These are phyloP conservation scores for Boletus barrowsii DNA, from an alignment of 768 basidiomycete species.

Conservation along the genomic window DNA sequence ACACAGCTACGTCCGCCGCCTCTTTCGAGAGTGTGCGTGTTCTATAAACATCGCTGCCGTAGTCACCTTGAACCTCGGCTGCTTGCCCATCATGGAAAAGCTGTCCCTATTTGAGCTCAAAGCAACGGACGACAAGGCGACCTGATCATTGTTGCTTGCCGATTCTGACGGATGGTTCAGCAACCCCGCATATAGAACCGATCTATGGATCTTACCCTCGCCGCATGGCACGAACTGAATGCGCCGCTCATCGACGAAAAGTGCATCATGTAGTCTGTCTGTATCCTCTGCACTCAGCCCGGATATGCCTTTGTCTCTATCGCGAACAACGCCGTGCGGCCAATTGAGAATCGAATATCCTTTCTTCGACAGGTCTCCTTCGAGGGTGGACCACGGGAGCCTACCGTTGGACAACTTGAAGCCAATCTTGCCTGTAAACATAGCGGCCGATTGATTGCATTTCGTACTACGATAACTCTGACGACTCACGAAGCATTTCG, in stretches of 20 bases:
- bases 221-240: no score
- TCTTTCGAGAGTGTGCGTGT: not conserved
- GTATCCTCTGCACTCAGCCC: no score
- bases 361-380: no score
- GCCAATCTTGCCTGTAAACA: not conserved
- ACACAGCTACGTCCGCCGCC: not conserved
- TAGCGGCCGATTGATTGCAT: no score
- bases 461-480: no score
- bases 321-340: not conserved
- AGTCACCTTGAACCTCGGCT: not conserved
- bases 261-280: no score
- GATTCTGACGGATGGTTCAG: not conserved
- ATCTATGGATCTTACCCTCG: no score
- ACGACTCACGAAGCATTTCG: no score
- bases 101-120: not conserved
- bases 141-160: not conserved
- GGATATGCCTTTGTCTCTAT: not conserved
- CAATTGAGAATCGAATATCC: no score
- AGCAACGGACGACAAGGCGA: not conserved
- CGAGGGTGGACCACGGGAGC: no score
- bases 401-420: not conserved
- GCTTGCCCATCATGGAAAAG: not conserved
- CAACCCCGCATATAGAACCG: no score
- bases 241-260: no score
- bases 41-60: not conserved